Base-by-base conservation (phyloP, 1,284 basidiomycete genomes). In the Tylopilus sp. region DNA sequence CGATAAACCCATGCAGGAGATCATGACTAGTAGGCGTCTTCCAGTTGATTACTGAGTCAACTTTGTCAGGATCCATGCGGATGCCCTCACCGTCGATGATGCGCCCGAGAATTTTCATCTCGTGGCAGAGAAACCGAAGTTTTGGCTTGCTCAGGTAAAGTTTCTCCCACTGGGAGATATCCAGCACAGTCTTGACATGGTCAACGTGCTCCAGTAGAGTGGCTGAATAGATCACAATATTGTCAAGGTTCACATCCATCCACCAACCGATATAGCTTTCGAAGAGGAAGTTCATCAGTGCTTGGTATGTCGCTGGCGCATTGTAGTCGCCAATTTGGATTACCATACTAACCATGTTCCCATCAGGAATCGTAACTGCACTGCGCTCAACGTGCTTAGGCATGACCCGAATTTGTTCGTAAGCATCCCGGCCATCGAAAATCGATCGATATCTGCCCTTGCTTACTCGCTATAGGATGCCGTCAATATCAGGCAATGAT, bases 291-390 rank as follows among this genome's bases (percentile, higher is more conserved):
- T 65, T 68, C 69, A 72, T 71, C 2, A 68, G 14, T 0, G 53
- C 47, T 21, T 68, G 65, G 49, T 60, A 69, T 0, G 65, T 69
- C 0, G 57, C 54, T 0, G 57, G 54, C 0, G 55, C 51, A 29
- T 70, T 71, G 20, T 67, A 67, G 24, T 71, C 65, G 0, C 68
- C 61, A 1, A 60, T 60, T 10, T 70, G 69, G 31, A 75, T 61
- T 0, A 71, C 63, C 0, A 50, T 35, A 18, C 70, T 71, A 0
- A 64, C 51, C 65, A 73, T 71, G 7, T 63, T 73, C 0, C 71
- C 66, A 48, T 70, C 59, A 0, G 69, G 68, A 0, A 62, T 71
- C 0, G 60, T 59, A 0, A 73, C 59, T 0, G 60, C 44, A 0
- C 61, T 46, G 0, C 46, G 12, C 0, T 50, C 17, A 0, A 73